A percentile compares a stretch with the other conserved stretches of the same genome.
Conservation (phyloP, 2,329 filamentous ascomycete genomes). For the Diaporthe capsici region DNA sequence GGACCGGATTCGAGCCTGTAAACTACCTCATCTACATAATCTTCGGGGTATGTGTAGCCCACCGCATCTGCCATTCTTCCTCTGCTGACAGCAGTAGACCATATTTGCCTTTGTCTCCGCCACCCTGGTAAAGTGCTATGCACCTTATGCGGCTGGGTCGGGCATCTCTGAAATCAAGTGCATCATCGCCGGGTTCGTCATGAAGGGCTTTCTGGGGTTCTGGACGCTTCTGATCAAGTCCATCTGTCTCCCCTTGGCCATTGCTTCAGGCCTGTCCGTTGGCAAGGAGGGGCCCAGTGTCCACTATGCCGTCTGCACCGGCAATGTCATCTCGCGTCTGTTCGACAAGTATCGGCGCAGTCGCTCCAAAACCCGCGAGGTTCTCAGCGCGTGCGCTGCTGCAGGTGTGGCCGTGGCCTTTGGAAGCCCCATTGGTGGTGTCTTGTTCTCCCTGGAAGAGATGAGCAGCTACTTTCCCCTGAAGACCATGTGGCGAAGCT, state of each 20-base stretch:
- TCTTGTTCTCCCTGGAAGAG: slow-evolving; percentile 96
- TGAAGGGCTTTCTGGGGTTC: slow-evolving; percentile 96
- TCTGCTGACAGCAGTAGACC: slow-evolving; percentile 61
- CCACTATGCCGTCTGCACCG: slow-evolving; percentile 98
- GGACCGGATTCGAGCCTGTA: slow-evolving; percentile 82
- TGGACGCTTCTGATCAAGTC: slow-evolving; percentile 97
- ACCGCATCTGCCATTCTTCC: neutral
- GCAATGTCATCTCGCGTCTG: slow-evolving; percentile 93
- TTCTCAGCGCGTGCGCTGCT: slow-evolving; percentile 93
- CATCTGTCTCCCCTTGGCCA: slow-evolving; percentile 88
- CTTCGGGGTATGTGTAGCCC: slow-evolving; percentile 74
- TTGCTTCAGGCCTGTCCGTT: slow-evolving; percentile 93
- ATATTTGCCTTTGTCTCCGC: slow-evolving; percentile 87
- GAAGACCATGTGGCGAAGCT: slow-evolving; percentile 98
- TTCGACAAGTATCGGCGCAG: slow-evolving; percentile 94
- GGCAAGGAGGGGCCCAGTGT: slow-evolving; percentile 98
- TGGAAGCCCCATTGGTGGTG: slow-evolving; percentile 95
- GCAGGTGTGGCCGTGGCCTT: slow-evolving; percentile 97
- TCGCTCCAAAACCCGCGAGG: slow-evolving; percentile 94
- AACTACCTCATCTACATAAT: slow-evolving; percentile 93
- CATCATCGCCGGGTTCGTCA: slow-evolving; percentile 98
- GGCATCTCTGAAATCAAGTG: slow-evolving; percentile 99
- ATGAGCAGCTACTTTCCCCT: slow-evolving; percentile 97
- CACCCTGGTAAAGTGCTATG: slow-evolving; percentile 88
- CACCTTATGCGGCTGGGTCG: slow-evolving; percentile 95